Conservation (phyloP, 805 yeast species). For the Saturnispora saitoi region DNA sequence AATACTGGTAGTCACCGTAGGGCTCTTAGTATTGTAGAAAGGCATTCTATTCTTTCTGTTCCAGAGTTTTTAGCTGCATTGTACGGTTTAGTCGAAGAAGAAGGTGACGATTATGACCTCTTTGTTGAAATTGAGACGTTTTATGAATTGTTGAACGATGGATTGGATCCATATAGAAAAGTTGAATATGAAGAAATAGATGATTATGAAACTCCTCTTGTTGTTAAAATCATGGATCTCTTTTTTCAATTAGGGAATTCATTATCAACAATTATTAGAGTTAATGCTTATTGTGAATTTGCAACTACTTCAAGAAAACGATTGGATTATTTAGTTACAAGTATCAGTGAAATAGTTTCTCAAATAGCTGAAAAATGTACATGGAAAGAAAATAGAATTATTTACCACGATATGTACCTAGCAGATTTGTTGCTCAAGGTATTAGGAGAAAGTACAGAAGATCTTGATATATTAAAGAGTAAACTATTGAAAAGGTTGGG, state of each 20-base stretch:
- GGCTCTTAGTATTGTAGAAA: neutral
- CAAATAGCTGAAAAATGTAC: neutral
- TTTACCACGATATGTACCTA: neutral
- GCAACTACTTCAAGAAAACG: neutral
- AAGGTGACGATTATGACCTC: neutral
- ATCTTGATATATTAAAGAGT: neutral
- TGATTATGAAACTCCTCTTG: neutral
- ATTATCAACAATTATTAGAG: neutral
- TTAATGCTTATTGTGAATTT: constrained; percentile 1
- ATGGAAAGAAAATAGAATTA: neutral
- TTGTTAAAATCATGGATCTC: neutral
- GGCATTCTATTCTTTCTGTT: neutral
- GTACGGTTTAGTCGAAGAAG: neutral
- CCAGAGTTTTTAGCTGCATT: neutral
- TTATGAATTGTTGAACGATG: neutral
- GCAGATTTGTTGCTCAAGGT: neutral
- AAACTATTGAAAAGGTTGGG: neutral
- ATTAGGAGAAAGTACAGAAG: neutral
- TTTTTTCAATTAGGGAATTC: neutral
- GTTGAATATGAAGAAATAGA: neutral
- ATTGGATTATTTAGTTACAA: neutral
- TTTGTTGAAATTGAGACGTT: neutral
- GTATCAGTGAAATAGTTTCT: neutral
- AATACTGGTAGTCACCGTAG: neutral
- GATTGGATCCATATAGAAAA: neutral